Evolutionary conservation across 306 rosid species (phyloP).

Genomic region (Spatholobus suberectus): DNA sequence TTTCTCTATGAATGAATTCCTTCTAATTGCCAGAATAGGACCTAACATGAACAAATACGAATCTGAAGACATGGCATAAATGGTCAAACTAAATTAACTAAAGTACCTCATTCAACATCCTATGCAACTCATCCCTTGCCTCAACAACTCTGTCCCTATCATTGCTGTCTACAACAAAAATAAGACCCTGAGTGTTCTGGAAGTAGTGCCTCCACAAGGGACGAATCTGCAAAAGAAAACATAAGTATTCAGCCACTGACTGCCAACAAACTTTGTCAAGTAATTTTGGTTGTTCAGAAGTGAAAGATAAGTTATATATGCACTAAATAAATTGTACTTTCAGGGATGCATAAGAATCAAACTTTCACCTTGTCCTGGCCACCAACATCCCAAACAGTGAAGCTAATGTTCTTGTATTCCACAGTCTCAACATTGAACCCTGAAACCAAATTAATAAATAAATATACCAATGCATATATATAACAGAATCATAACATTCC

Average conservation of each 20-base stretch:
- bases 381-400: slow-evolving; percentile 99
- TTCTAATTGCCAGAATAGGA: background rate
- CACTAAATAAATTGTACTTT: slow-evolving; percentile 13
- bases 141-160: slow-evolving; percentile 99
- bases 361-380: slow-evolving; percentile 94
- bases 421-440: slow-evolving; percentile 99
- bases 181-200: slow-evolving; percentile 99
- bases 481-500: background rate
- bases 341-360: slow-evolving; percentile 24
- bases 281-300: background rate
- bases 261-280: slow-evolving; percentile 3
- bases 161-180: slow-evolving; percentile 98
- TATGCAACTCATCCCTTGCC: slow-evolving; percentile 98
- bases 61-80: background rate
- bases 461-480: background rate
- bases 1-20: background rate
- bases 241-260: slow-evolving; percentile 11
- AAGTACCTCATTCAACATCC: slow-evolving; percentile 99
- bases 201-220: slow-evolving; percentile 99
- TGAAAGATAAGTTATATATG: background rate
- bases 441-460: slow-evolving; percentile 36
- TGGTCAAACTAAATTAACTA: slow-evolving; percentile 13
- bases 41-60: slow-evolving; percentile 25
- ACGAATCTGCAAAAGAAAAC: slow-evolving; percentile 78
- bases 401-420: slow-evolving; percentile 98